phyloP scores from a whole-genome alignment of 768 basidiomycete species.

The Rubroboletus pulcherrimus region DNA sequence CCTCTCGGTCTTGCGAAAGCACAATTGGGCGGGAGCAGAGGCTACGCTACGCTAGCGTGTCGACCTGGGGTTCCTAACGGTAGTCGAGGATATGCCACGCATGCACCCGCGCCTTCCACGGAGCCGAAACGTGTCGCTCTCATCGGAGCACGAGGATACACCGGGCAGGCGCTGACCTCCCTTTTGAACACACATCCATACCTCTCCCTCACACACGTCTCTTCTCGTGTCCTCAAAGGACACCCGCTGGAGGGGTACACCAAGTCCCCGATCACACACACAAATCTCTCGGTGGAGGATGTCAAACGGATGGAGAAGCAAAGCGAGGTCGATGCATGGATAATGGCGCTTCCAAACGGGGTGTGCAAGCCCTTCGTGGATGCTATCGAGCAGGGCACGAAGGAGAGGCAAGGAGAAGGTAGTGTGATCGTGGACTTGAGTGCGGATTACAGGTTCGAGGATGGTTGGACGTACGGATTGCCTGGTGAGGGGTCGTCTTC shows the following conservation, averaged over 20 bases:
- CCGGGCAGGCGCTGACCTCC: conserved; percentile 86
- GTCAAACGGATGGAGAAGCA: conserved; percentile 87
- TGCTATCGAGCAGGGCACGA: conserved; percentile 77
- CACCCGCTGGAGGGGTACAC: conserved; percentile 74
- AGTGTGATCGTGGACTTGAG: conserved; percentile 90
- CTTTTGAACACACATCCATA: conserved; percentile 88
- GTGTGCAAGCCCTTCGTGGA: conserved; percentile 96
- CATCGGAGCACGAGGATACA: conserved; percentile 95
- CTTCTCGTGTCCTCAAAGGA: conserved; percentile 91
- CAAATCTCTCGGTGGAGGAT: conserved; percentile 73
- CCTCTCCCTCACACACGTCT: conserved; percentile 90
- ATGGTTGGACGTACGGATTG: conserved; percentile 95
- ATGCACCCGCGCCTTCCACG: conserved; percentile 42
- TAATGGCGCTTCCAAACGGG: conserved; percentile 99
- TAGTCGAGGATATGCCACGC: conserved; percentile 78
- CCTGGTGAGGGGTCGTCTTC: conserved; percentile 77
- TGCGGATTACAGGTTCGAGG: conserved; percentile 94
- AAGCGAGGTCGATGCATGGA: conserved; percentile 94
- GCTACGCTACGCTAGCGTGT: conserved; percentile 26
- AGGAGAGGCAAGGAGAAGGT: conserved; percentile 40
- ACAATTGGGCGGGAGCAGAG: conserved; percentile 21
- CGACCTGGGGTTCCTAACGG: conserved; percentile 38
- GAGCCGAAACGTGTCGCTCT: conserved; percentile 88
- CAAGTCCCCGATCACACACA: conserved; percentile 70
- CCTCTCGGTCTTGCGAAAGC: conserved; percentile 39